These are phyloP conservation scores for Marasmius tenuissimus DNA, from an alignment of 1,284 basidiomycete species.

Conservation along the genomic window DNA sequence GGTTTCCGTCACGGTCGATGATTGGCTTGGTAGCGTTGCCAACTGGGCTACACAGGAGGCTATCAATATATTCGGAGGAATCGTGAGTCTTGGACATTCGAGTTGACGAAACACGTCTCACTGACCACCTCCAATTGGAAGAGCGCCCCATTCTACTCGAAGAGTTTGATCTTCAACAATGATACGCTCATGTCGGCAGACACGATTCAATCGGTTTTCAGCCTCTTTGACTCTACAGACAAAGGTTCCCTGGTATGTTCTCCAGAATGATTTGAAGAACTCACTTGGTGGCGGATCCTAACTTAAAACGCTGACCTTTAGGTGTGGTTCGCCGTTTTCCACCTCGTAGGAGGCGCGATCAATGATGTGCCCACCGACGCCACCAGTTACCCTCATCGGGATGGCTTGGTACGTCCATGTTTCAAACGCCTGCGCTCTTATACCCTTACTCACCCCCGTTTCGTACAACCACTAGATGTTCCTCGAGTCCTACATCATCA, in stretches of 20 bases:
- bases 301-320: no score
- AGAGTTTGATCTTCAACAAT: background rate
- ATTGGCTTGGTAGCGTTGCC: slow-evolving; percentile 16
- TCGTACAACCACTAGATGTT: background rate
- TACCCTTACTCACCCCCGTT: background rate
- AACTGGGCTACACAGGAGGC: slow-evolving; percentile 21
- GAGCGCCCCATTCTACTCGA: background rate
- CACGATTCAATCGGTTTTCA: background rate
- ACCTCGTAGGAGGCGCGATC: background rate
- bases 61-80: slow-evolving; percentile 15
- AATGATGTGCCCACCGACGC: background rate
- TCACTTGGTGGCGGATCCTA: no score
- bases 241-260: background rate
- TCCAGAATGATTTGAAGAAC: no score
- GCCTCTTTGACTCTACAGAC: background rate
- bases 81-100: slow-evolving; percentile 15
- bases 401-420: background rate
- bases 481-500: background rate
- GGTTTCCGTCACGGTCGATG: slow-evolving; percentile 3
- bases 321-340: background rate
- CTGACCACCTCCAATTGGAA: no score
- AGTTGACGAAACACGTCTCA: no score
- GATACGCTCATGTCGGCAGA: background rate
- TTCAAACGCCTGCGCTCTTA: background rate
- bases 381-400: background rate